Percentiles rank a stretch among this genome's conserved stretches.
These are phyloP conservation scores for Microdochium nivale DNA, from an alignment of 2,329 filamentous ascomycete species.

Conservation along the genomic window DNA sequence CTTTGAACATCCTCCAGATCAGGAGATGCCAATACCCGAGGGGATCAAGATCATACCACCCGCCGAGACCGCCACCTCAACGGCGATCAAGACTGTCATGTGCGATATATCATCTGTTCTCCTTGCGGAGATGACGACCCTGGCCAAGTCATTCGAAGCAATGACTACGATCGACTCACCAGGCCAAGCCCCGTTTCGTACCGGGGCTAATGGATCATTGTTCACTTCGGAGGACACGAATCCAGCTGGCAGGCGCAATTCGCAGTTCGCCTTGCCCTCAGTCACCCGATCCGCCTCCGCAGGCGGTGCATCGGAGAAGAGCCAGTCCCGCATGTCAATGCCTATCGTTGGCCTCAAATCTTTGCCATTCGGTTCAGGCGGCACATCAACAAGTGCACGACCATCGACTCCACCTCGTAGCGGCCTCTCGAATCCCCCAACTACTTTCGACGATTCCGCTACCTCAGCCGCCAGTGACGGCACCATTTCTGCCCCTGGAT, in stretches of 20 bases:
- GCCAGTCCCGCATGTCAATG: slow-evolving; percentile 71
- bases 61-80: slow-evolving; percentile 57
- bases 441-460: slow-evolving; percentile 38
- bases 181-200: slow-evolving; percentile 36
- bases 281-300: slow-evolving; percentile 45
- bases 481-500: background rate
- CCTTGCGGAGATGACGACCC: slow-evolving; percentile 65
- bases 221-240: slow-evolving; percentile 33
- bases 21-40: slow-evolving; percentile 49
- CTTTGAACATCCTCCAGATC: slow-evolving; percentile 40
- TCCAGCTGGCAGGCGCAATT: slow-evolving; percentile 39
- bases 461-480: slow-evolving; percentile 7
- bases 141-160: slow-evolving; percentile 64
- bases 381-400: slow-evolving; percentile 33
- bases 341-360: slow-evolving; percentile 50
- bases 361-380: slow-evolving; percentile 32
- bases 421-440: slow-evolving; percentile 37
- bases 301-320: slow-evolving; percentile 45
- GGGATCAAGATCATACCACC: slow-evolving; percentile 66
- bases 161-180: slow-evolving; percentile 73
- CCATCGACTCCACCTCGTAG: slow-evolving; percentile 44
- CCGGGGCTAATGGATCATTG: slow-evolving; percentile 30
- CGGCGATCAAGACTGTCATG: slow-evolving; percentile 75
- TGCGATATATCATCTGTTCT: slow-evolving; percentile 69
- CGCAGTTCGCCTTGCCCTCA: slow-evolving; percentile 39